Conservation (phyloP, 2,329 filamentous ascomycete species). For the Pseudocercospora pini-densiflorae region DNA sequence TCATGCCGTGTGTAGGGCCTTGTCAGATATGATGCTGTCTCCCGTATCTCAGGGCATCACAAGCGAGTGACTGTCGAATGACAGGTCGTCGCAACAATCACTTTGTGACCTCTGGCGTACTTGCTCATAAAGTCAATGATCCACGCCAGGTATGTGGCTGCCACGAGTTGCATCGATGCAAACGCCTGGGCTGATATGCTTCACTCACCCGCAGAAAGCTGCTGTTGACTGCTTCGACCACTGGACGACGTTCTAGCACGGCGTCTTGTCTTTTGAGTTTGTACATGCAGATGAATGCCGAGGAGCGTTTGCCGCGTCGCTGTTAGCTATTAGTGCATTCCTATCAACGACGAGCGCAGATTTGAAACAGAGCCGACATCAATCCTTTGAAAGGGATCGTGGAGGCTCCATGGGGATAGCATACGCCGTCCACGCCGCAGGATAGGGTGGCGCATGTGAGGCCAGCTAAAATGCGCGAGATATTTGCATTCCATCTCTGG, state of each 20-base stretch:
- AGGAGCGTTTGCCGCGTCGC: not conserved
- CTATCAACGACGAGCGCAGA: not conserved
- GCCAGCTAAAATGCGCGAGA: not conserved
- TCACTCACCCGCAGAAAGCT: not conserved
- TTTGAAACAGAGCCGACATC: not conserved
- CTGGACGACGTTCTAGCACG: not conserved
- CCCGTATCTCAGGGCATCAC: not conserved
- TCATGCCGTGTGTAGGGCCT: not conserved
- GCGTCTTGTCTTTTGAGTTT: not conserved
- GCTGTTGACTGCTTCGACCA: not conserved
- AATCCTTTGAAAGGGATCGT: not conserved
- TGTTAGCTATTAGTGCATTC: not conserved
- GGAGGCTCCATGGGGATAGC: not conserved
- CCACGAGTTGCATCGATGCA: conserved; percentile 6
- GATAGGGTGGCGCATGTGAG: not conserved
- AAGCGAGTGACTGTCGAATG: conserved; percentile 15
- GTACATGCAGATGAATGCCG: not conserved
- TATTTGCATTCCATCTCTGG: not conserved
- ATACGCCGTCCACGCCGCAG: not conserved
- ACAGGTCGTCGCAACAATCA: not conserved
- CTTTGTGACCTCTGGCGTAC: conserved; percentile 3
- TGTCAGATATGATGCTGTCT: not conserved
- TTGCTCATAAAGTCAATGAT: conserved; percentile 12
- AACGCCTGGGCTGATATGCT: not conserved
- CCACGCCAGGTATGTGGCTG: conserved; percentile 4